Percentiles rank a stretch among this genome's conserved stretches.
Conservation (phyloP, 2,329 filamentous ascomycete species). For the Xylaria sp. region DNA sequence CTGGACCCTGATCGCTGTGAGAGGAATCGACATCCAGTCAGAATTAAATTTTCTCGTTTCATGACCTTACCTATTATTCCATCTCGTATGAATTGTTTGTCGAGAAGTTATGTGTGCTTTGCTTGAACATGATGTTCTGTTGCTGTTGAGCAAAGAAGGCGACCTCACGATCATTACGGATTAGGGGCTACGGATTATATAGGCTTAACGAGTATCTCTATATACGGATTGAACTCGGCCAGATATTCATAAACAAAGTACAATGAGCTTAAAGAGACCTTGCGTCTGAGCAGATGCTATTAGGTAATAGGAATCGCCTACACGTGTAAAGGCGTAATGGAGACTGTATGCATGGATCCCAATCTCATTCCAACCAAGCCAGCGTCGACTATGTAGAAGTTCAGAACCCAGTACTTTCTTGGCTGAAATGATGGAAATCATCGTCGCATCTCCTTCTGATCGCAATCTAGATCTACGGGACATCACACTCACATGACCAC, state of each 20-base stretch:
- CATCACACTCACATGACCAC: slow-evolving; percentile 17
- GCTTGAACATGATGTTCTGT: background rate
- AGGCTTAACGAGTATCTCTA: too few relatives aligned
- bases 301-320: background rate
- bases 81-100: background rate
- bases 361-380: background rate
- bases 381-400: background rate
- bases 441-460: slow-evolving; percentile 15
- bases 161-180: background rate
- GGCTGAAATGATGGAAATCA: slow-evolving; percentile 23
- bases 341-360: background rate
- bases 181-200: too few relatives aligned
- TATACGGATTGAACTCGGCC: too few relatives aligned
- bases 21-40: background rate
- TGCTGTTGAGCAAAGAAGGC: background rate
- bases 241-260: too few relatives aligned
- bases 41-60: background rate
- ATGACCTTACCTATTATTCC: background rate
- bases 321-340: background rate
- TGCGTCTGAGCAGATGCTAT: background rate
- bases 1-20: background rate
- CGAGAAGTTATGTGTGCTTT: background rate
- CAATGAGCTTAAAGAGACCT: too few relatives aligned
- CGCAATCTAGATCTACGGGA: slow-evolving; percentile 14
- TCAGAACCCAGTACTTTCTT: background rate